These are phyloP conservation scores for Celoporthe dispersa DNA, from an alignment of 2,329 filamentous ascomycete genomes.

Conservation along the genomic window DNA sequence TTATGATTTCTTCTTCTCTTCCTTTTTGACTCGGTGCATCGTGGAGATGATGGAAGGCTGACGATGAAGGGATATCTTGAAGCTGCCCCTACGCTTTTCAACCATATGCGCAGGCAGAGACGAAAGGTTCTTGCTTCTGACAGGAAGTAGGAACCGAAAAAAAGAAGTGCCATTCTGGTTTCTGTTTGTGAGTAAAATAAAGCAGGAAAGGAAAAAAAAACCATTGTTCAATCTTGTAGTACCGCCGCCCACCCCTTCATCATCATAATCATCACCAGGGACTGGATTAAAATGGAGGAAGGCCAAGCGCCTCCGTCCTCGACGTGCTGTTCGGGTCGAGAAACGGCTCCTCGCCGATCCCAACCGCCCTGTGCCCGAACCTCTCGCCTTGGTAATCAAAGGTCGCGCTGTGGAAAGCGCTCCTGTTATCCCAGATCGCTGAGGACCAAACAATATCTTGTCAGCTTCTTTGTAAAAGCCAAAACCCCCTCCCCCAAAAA, in stretches of 20 bases:
- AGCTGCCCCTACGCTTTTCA: slow-evolving; percentile 27
- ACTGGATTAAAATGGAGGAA: background rate
- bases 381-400: slow-evolving; percentile 29
- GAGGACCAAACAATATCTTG: background rate
- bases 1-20: background rate
- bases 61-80: background rate
- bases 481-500: too few relatives aligned
- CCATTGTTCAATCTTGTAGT: background rate
- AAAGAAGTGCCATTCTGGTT: background rate
- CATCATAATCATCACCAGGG: background rate
- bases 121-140: slow-evolving; percentile 21
- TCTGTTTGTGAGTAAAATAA: background rate
- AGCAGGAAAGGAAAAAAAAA: background rate
- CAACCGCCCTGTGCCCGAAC: slow-evolving; percentile 27
- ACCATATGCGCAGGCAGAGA: slow-evolving; percentile 26
- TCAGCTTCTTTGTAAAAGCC: too few relatives aligned
- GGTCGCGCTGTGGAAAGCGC: slow-evolving; percentile 28
- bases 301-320: slow-evolving; percentile 21
- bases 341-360: slow-evolving; percentile 28
- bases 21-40: background rate
- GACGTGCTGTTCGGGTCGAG: slow-evolving; percentile 26
- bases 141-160: slow-evolving; percentile 15
- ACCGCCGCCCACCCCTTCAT: background rate
- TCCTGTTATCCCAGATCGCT: slow-evolving; percentile 30
- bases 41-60: background rate